Evolutionary conservation across 768 basidiomycete genomes (phyloP), one percentile per base, ranked within the genome.

Genomic region (Flagelloscypha sp.): DNA sequence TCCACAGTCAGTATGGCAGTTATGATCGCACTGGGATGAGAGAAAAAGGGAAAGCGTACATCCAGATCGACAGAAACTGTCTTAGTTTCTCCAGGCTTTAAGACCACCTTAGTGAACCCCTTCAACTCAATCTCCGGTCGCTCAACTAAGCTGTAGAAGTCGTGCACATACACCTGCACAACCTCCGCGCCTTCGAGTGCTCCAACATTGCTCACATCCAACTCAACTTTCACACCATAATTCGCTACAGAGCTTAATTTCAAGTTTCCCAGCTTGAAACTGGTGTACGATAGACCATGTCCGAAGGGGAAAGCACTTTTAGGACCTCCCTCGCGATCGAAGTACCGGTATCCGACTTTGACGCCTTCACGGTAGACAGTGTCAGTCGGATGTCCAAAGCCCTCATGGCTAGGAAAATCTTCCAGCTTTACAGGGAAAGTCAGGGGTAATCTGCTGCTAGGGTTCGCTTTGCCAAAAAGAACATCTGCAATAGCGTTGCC

Each of bases 201-300:
- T 9, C 62, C 60, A 7, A 43, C 45, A 47, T 63, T 63, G 31
- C 41, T 46, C 17, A 65, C 38, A 8, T 38, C 45, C 42, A 59
- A 59, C 11, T 46, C 42, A 17, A 56, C 48, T 5, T 36, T 38
- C 30, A 48, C 51, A 10, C 47, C 44, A 4, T 47, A 40, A 21
- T 41, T 11, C 7, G 36, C 11, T 18, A 44, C 53, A 22, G 33
- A 46, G 46, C 48, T 41, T 32, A 45, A 35, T 1, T 46, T 44
- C 28, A 55, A 31, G 21, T 43, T 38, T 7, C 57, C 50, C 43
- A 62, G 57, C 4, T 49, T 44, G 52, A 68, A 68, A 4, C 57
- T 55, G 8, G 68, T 65, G 48, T 68, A 68, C 1, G 60, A 62
- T 12, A 70, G 55, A 11, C 68, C 68, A 44, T 49, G 49, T 24